Evolutionary conservation across 257 asterid genomes (phyloP).

Genomic region (Fraxinus anomala): DNA sequence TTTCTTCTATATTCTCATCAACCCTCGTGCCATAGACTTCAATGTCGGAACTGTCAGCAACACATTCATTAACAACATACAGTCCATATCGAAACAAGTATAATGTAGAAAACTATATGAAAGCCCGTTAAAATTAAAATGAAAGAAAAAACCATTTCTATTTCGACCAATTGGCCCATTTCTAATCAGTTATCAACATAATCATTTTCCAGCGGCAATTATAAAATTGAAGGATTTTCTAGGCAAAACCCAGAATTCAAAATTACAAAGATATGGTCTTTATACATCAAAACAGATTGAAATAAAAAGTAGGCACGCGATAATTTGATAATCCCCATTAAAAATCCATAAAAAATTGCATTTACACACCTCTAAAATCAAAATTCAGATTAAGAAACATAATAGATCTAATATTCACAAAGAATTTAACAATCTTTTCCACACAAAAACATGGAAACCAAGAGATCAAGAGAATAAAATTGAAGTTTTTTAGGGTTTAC

Average conservation of each 20-base stretch:
- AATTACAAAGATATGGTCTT: not conserved
- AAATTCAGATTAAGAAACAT: slow-evolving; percentile 3
- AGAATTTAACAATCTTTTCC: not conserved
- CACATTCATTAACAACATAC: slow-evolving; percentile 5
- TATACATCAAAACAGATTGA: not conserved
- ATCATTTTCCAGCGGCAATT: not conserved
- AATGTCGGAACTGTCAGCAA: slow-evolving; percentile 38
- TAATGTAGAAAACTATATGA: not conserved
- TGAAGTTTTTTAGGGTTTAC: not conserved
- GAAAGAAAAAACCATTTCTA: not conserved
- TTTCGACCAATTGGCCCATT: not conserved
- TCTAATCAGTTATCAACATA: not conserved
- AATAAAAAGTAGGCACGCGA: not conserved
- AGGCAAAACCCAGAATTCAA: not conserved
- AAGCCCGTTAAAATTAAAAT: not conserved
- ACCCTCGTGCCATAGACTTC: slow-evolving; percentile 41
- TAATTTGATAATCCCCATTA: not conserved
- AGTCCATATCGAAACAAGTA: not conserved
- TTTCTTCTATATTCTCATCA: slow-evolving; percentile 37
- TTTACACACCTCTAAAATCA: not conserved
- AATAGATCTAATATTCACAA: not conserved
- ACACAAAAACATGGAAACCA: not conserved
- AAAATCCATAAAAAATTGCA: not conserved
- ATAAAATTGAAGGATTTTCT: not conserved
- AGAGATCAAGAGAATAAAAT: not conserved